Evolutionary conservation across 129 eudicot genomes (phyloP), one percentile per base, ranked within the genome.

Genomic region (Artemisia annua): DNA sequence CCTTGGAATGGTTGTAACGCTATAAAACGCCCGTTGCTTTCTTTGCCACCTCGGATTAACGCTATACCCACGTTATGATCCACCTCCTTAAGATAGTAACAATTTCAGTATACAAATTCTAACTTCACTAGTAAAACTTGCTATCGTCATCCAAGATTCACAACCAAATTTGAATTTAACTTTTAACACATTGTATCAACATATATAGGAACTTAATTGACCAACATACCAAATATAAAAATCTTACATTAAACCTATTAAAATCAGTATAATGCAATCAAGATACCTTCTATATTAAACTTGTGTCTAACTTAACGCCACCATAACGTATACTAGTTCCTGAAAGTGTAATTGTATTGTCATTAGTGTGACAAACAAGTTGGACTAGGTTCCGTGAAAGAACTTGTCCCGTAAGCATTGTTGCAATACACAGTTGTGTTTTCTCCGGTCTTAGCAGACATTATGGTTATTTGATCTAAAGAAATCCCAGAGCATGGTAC

Each of bases 401-500:
- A 75, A 75, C 46, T 69, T 9, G 49, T 69, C 46, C 76, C 83
- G 16, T 68, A 73, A 30, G 86, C 87, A 35, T 80, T 68, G 70
- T 67, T 67, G 75, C 88, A 84, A 61, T 52, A 53, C 1, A 75
- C 72, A 28, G 20, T 53, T 7, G 80, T 66, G 56, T 44, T 4
- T 32, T 73, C 78, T 49, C 66, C 26, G 0, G 11, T 13, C 46
- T 9, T 53, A 0, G 48, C 57, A 13, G 93, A 77, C 2, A 49
- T 51, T 55, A 87, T 81, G 55, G 84, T 52, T 20, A 87, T 76
- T 4, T 75, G 78, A 2, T 84, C 85, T 66, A 84, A 19, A 4
- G 14, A 22, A 20, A 87, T 80, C 28, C 83, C 76, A 2, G 62
- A 70, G 75, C 93, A 84, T 39, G 87, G 75, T 15, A 66, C 76